These are phyloP conservation scores for Magnaporthiopsis rhizophila DNA, from an alignment of 2,329 filamentous ascomycete genomes.

Conservation along the genomic window DNA sequence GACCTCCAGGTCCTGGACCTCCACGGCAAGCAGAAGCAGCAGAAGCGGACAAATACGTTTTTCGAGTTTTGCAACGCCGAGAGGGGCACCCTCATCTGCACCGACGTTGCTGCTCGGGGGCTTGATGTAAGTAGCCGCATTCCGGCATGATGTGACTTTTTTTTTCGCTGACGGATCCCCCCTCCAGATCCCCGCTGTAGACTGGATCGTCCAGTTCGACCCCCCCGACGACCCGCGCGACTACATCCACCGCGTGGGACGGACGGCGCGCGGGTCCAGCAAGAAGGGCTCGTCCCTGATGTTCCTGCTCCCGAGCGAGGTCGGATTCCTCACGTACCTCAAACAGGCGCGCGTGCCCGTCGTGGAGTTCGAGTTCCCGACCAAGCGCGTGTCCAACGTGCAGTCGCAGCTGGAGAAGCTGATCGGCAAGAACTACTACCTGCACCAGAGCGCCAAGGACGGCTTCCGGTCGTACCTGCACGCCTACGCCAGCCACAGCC, in stretches of 20 bases:
- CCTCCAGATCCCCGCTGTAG: conserved; percentile 73
- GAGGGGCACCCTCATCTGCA: conserved; percentile 86
- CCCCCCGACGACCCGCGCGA: conserved; percentile 84
- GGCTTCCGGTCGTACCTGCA: conserved; percentile 87
- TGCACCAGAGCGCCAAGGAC: conserved; percentile 77
- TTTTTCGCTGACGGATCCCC: not conserved
- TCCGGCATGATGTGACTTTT: not conserved
- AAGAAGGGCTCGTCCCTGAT: conserved; percentile 82
- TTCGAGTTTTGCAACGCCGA: conserved; percentile 81
- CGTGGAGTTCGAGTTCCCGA: conserved; percentile 91
- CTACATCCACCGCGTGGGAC: conserved; percentile 93
- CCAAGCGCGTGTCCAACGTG: conserved; percentile 85
- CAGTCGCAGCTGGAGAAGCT: conserved; percentile 90
- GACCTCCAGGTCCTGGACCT: conserved; percentile 74
- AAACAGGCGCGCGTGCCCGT: conserved; percentile 89
- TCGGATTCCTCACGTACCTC: conserved; percentile 85
- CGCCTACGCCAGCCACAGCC: conserved; percentile 81
- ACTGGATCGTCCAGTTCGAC: conserved; percentile 96
- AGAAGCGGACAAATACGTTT: conserved; percentile 97
- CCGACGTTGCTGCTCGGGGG: conserved; percentile 89
- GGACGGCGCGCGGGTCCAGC: conserved; percentile 79
- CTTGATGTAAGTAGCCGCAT: conserved; percentile 58
- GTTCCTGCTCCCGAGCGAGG: conserved; percentile 86
- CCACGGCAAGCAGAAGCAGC: conserved; percentile 96
- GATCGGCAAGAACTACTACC: conserved; percentile 91